Evolutionary conservation across 2,329 filamentous ascomycete species (phyloP), one percentile per base, ranked within the genome.

Genomic region (Lecanicillium sp.): DNA sequence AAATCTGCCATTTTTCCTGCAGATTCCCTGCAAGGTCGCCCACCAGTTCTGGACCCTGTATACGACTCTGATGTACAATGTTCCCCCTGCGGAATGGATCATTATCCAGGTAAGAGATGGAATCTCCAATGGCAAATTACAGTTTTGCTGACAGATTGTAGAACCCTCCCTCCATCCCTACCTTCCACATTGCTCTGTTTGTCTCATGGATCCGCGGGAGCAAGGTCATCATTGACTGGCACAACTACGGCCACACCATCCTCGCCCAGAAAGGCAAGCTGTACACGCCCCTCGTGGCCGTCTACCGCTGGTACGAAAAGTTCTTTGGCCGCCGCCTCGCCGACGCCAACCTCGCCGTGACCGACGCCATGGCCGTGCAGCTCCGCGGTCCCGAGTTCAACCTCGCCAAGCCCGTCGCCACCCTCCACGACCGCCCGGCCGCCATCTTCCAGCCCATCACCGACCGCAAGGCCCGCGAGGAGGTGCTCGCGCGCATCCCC

Each of bases 161-260:
- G 76, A 98, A 97, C 58, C 93, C 93, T 6, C 93, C 93, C 1
- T 93, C 91, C 0, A 95, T 97, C 51, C 93, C 93, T 0, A 95
- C 90, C 0, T 78, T 98, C 19, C 79, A 84, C 44, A 72, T 96
- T 30, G 86, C 88, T 14, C 74, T 83, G 19, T 52, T 90, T 3
- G 74, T 88, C 40, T 87, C 87, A 58, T 78, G 83, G 56, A 65
- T 95, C 43, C 84, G 93, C 42, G 84, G 87, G 56, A 95, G 87
- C 32, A 79, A 80, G 49, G 77, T 98, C 4, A 75, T 97, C 52
- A 86, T 97, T 48, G 93, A 98, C 71, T 98, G 93, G 93, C 93
- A 98, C 72, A 98, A 98, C 67, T 97, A 96, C 66, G 93, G 91
- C 56, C 95, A 91, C 75, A 91, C 89, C 8, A 95, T 98, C 57